Percentiles rank a stretch among this genome's conserved stretches.
phyloP scores from a whole-genome alignment of 176 grass and related monocot species.

The Lolium multiflorum region DNA sequence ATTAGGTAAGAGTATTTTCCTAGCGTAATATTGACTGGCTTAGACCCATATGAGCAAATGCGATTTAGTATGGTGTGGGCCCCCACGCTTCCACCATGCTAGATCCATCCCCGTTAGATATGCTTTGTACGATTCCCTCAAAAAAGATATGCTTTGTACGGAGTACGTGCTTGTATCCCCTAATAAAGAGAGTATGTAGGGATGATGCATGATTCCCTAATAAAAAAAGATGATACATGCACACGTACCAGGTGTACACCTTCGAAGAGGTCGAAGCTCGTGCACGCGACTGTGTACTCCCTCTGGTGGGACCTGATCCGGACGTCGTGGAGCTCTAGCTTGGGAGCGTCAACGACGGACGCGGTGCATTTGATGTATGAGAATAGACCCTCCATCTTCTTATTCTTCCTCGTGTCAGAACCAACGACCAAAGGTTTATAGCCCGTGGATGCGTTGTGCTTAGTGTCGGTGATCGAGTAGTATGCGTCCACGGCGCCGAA shows the following conservation, averaged over 20 bases:
- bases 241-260: conserved; percentile 45
- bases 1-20: too few relatives aligned
- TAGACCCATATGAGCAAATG: too few relatives aligned
- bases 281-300: conserved; percentile 35
- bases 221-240: not conserved
- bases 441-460: not conserved
- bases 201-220: too few relatives aligned
- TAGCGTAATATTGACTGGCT: too few relatives aligned
- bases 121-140: too few relatives aligned
- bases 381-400: conserved; percentile 6
- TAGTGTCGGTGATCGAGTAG: conserved; percentile 24
- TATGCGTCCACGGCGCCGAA: conserved; percentile 23
- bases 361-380: conserved; percentile 16
- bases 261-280: conserved; percentile 31
- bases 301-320: not conserved
- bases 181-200: too few relatives aligned
- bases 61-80: too few relatives aligned
- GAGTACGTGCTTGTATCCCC: too few relatives aligned
- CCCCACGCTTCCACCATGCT: too few relatives aligned
- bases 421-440: not conserved
- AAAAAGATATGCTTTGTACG: too few relatives aligned
- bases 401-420: not conserved
- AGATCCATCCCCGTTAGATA: too few relatives aligned
- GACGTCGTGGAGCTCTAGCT: conserved; percentile 15
- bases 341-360: conserved; percentile 38